Base-by-base conservation (phyloP, 495 filamentous ascomycete genomes). In the Acidiella bohemica region DNA sequence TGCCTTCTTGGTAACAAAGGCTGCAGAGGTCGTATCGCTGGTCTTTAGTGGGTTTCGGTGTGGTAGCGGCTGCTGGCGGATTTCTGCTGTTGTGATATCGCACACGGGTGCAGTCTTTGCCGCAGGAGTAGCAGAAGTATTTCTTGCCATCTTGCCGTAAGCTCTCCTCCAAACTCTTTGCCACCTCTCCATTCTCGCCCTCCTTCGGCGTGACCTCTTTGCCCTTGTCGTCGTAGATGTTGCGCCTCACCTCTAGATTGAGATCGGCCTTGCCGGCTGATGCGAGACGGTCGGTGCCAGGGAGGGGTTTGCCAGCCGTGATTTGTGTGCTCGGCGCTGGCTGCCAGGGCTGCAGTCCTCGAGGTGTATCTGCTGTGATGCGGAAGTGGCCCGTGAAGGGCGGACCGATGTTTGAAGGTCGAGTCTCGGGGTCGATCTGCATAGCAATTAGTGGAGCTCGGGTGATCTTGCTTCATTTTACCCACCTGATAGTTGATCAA, bases 331-430 rank as follows among this genome's bases (percentile, higher is more conserved):
- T 77, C 0, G 85, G 75, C 4, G 80, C 80, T 16, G 90, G 90
- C 55, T 97, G 90, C 70, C 85, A 93, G 28, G 87, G 77, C 56
- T 95, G 88, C 25, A 97, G 72, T 13, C 90, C 90, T 22, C 90
- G 81, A 32, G 90, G 92, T 4, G 90, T 95, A 58, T 97, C 90
- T 48, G 81, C 87, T 33, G 85, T 80, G 36, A 95, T 75, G 46
- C 84, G 76, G 75, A 96, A 97, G 62, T 97, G 92, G 27, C 90
- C 88, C 1, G 90, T 97, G 53, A 93, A 94, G 11, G 90, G 92
- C 3, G 90, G 92, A 4, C 87, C 88, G 44, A 95, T 90, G 59
- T 84, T 86, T 3, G 92, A 95, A 7, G 90, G 90, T 29, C 90
- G 76, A 31, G 84, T 82, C 53, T 95, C 90, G 11, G 86, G 80